A percentile compares a stretch with the other conserved stretches of the same genome.
Conservation (phyloP, 371 early-diverging fungal genomes). For the Mortierella sp. region DNA sequence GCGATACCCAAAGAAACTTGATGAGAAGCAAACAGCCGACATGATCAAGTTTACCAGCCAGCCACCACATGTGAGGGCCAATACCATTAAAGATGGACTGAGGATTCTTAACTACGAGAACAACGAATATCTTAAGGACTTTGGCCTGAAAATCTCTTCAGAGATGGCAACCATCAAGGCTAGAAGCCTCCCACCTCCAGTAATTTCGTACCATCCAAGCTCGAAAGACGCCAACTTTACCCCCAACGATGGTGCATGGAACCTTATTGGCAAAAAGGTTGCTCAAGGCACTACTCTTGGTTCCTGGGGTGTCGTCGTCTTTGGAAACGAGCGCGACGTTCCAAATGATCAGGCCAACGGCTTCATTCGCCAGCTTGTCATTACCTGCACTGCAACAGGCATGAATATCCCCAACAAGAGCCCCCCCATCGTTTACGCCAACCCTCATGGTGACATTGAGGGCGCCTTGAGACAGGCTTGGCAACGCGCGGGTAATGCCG, state of each 20-base stretch:
- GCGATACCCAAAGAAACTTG: conserved; percentile 81
- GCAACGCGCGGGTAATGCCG: conserved; percentile 71
- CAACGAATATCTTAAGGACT: conserved; percentile 69
- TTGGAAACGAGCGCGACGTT: conserved; percentile 59
- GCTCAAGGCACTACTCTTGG: conserved; percentile 81
- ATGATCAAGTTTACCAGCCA: conserved; percentile 94
- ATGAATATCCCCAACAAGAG: conserved; percentile 60
- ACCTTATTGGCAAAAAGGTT: conserved; percentile 89
- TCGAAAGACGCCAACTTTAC: conserved; percentile 74
- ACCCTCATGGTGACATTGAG: conserved; percentile 77
- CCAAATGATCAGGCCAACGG: conserved; percentile 57
- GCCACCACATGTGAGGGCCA: conserved; percentile 77
- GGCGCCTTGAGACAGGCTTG: conserved; percentile 75
- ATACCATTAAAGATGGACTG: conserved; percentile 70
- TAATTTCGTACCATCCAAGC: conserved; percentile 75
- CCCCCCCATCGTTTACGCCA: conserved; percentile 69
- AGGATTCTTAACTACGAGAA: conserved; percentile 63
- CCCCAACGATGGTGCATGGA: conserved; percentile 93
- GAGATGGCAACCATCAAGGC: conserved; percentile 70
- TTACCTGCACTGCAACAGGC: conserved; percentile 68
- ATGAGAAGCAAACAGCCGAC: conserved; percentile 88
- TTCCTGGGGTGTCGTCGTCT: conserved; percentile 87
- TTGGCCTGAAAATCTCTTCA: conserved; percentile 75
- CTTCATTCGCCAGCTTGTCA: conserved; percentile 69
- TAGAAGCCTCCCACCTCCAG: conserved; percentile 82